phyloP scores from a whole-genome alignment of 176 grass and related monocot genomes.

The Eragrostis curvula region DNA sequence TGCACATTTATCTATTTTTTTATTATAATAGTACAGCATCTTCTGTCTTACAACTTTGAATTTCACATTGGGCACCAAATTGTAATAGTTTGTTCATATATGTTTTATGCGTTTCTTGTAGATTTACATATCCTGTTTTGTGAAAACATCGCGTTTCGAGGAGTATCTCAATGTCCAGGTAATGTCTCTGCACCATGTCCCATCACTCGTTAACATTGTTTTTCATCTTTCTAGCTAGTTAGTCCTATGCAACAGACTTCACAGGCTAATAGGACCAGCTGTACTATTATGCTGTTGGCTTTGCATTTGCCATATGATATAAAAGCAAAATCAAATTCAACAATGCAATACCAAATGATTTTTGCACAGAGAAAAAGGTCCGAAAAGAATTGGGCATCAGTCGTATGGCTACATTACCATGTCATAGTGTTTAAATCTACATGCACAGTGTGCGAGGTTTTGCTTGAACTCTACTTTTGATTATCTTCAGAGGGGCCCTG shows the following conservation, averaged over 20 bases:
- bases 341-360: neutral
- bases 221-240: conserved; percentile 9
- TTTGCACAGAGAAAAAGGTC: neutral
- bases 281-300: conserved; percentile 12
- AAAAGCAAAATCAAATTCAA: conserved; percentile 31
- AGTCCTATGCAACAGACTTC: conserved; percentile 13
- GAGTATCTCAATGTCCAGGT: conserved; percentile 97
- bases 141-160: conserved; percentile 94
- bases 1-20: conserved; percentile 22
- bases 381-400: conserved; percentile 28
- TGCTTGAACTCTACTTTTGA: conserved; percentile 22
- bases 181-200: conserved; percentile 17
- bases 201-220: neutral
- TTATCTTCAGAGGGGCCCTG: neutral
- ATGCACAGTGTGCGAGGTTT: neutral
- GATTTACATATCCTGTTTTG: conserved; percentile 94
- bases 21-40: neutral
- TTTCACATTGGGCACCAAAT: conserved; percentile 16
- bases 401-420: conserved; percentile 2
- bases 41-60: conserved; percentile 15
- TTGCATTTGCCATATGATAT: neutral
- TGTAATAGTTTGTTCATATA: conserved; percentile 29
- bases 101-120: conserved; percentile 51
- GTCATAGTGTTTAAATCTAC: conserved; percentile 20
- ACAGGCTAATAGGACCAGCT: conserved; percentile 5